A percentile compares a stretch with the other conserved stretches of the same genome.
Conservation (phyloP, 345 rosid genomes). For the Raphanus sativus region DNA sequence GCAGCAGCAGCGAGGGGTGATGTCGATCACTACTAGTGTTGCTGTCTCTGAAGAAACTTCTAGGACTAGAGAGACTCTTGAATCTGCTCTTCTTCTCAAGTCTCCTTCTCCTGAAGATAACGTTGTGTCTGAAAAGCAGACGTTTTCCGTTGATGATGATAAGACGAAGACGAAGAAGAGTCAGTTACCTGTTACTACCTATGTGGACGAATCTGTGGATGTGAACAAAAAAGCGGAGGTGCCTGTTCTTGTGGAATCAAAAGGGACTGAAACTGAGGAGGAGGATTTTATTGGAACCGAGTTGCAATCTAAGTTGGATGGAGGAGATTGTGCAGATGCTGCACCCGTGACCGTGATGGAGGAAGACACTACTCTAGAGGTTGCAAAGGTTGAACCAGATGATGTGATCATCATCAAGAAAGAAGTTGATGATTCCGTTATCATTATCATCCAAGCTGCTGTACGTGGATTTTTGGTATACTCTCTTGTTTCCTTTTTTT, state of each 20-base stretch:
- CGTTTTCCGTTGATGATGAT: constrained; percentile 38
- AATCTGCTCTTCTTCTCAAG: constrained; percentile 43
- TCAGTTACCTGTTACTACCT: constrained; percentile 27
- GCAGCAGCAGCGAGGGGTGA: constrained; percentile 3
- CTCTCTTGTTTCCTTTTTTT: constrained; percentile 3
- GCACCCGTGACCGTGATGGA: not conserved
- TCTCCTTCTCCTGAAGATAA: constrained; percentile 43
- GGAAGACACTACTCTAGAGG: constrained; percentile 27
- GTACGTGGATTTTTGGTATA: constrained; percentile 60
- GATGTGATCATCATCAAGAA: constrained; percentile 14
- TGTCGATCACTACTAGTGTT: constrained; percentile 43
- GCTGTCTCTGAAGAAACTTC: constrained; percentile 43
- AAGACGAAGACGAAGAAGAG: constrained; percentile 42
- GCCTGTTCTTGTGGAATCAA: constrained; percentile 32
- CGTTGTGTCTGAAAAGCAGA: constrained; percentile 44
- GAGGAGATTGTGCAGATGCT: too few species aligned
- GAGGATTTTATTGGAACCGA: not conserved
- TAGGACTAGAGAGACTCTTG: constrained; percentile 51
- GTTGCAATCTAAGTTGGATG: not conserved
- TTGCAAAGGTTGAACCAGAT: constrained; percentile 33
- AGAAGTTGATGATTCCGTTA: constrained; percentile 47
- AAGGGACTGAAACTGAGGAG: constrained; percentile 34
- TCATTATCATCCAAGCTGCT: constrained; percentile 58
- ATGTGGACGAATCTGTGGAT: constrained; percentile 24
- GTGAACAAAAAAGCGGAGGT: constrained; percentile 14